These are phyloP conservation scores for Tetragonia tetragonoides DNA, from an alignment of 148 eudicot genomes.

Conservation along the genomic window DNA sequence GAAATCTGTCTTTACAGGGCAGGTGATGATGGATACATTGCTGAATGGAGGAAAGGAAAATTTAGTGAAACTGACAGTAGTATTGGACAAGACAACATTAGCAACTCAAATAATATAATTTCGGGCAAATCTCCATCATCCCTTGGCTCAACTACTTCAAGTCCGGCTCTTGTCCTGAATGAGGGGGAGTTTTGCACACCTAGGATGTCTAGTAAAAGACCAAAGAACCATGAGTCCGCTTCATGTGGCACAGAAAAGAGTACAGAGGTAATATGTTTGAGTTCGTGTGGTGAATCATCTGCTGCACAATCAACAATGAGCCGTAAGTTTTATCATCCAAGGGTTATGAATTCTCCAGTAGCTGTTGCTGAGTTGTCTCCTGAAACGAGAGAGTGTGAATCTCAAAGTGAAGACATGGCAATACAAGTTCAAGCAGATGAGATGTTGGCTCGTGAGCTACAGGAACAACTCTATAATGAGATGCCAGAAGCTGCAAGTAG, in stretches of 20 bases:
- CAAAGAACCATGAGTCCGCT: constrained; percentile 41
- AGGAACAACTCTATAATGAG: constrained; percentile 88
- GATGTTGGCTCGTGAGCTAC: constrained; percentile 83
- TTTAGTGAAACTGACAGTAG: constrained; percentile 5
- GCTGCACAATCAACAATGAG: constrained; percentile 36
- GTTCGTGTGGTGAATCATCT: constrained; percentile 42
- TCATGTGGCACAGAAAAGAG: constrained; percentile 40
- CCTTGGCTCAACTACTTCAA: constrained; percentile 12
- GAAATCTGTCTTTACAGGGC: constrained; percentile 12
- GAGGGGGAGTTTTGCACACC: constrained; percentile 19
- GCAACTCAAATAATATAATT: constrained; percentile 9
- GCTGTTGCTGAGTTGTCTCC: constrained; percentile 47
- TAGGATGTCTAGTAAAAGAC: constrained; percentile 38
- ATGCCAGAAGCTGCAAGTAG: constrained; percentile 35
- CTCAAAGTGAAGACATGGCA: constrained; percentile 47
- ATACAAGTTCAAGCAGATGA: constrained; percentile 85
- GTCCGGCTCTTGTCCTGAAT: constrained; percentile 14
- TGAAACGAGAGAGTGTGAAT: constrained; percentile 30
- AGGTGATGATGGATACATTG: constrained; percentile 8
- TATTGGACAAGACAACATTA: not conserved
- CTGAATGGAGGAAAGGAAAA: constrained; percentile 12
- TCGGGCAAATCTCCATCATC: constrained; percentile 16
- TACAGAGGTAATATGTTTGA: constrained; percentile 37
- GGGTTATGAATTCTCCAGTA: constrained; percentile 32
- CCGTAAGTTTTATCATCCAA: constrained; percentile 21